phyloP scores from a whole-genome alignment of 257 asterid genomes.

The Verbascum thapsus region DNA sequence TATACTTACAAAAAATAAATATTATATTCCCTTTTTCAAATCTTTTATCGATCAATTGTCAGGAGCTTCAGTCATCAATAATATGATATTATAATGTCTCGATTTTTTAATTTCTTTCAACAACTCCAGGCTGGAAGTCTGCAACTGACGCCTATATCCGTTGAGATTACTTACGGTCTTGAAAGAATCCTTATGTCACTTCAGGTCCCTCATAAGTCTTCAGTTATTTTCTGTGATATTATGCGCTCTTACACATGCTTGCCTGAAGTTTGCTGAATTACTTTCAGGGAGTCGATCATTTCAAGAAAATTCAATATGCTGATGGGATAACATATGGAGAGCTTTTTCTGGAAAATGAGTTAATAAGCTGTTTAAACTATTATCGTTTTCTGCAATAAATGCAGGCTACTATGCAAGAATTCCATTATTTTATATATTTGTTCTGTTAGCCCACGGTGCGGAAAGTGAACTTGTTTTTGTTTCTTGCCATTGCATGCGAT shows the following conservation, averaged over 20 bases:
- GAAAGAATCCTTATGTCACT: constrained; percentile 96
- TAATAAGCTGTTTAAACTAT: constrained; percentile 34
- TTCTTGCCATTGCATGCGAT: neutral
- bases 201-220: constrained; percentile 63
- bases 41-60: constrained; percentile 13
- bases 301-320: constrained; percentile 93
- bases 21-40: constrained; percentile 11
- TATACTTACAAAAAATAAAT: constrained; percentile 22
- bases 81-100: constrained; percentile 19
- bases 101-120: constrained; percentile 25
- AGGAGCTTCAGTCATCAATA: constrained; percentile 12
- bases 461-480: neutral
- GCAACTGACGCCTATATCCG: constrained; percentile 83
- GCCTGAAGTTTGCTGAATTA: constrained; percentile 28
- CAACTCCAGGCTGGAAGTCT: constrained; percentile 87
- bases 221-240: constrained; percentile 22
- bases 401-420: constrained; percentile 22
- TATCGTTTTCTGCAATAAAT: constrained; percentile 22
- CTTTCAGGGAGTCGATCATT: constrained; percentile 96
- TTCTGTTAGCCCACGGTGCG: neutral
- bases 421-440: neutral
- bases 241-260: constrained; percentile 25
- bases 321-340: constrained; percentile 97
- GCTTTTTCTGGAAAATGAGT: constrained; percentile 96
- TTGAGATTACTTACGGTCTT: constrained; percentile 96